A percentile compares a stretch with the other conserved stretches of the same genome.
phyloP scores from a whole-genome alignment of 176 grass and related monocot genomes.

The Lolium rigidum region DNA sequence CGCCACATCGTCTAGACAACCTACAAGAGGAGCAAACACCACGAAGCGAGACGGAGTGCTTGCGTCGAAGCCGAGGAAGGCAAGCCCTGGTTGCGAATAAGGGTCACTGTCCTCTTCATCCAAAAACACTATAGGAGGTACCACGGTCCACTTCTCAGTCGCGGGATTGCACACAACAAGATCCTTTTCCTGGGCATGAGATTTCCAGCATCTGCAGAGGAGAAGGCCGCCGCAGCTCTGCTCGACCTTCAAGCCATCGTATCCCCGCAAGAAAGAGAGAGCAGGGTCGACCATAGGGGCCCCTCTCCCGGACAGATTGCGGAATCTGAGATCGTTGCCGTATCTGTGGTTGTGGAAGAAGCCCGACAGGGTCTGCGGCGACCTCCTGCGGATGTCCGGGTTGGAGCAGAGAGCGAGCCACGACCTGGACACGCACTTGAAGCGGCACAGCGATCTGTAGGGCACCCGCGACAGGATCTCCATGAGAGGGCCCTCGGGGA shows the following conservation, averaged over 20 bases:
- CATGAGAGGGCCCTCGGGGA: no score
- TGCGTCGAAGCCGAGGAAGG: not conserved
- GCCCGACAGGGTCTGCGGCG: not conserved
- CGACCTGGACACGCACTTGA: not conserved
- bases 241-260: not conserved
- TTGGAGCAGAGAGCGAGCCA: constrained; percentile 10
- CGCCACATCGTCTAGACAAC: not conserved
- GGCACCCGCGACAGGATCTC: no score
- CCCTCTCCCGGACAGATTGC: not conserved
- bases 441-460: no score
- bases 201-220: not conserved
- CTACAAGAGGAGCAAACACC: not conserved
- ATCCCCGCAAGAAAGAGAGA: not conserved
- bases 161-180: not conserved
- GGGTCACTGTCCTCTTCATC: no score
- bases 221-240: not conserved
- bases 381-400: not conserved
- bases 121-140: not conserved
- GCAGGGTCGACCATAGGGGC: not conserved
- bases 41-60: not conserved
- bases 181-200: not conserved
- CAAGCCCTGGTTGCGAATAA: no score
- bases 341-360: not conserved
- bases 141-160: not conserved
- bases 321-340: not conserved